Percentiles rank a stretch among this genome's conserved stretches.
phyloP scores from a whole-genome alignment of 148 eudicot genomes.

The Nepenthes gracilis region DNA sequence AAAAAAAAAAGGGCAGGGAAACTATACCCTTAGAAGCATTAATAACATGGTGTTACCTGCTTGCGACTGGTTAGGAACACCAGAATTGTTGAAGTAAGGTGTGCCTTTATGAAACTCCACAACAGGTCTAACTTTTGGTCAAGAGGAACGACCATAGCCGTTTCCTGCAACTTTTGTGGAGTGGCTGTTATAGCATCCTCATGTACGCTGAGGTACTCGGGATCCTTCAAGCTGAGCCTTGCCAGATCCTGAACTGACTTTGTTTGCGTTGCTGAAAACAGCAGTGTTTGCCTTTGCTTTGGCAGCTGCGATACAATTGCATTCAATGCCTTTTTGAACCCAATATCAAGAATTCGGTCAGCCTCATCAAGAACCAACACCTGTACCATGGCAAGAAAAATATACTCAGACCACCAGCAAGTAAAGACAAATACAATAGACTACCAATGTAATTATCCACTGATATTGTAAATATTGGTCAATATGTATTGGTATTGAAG shows the following conservation, averaged over 20 bases:
- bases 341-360: conserved; percentile 85
- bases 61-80: conserved; percentile 89
- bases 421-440: no score
- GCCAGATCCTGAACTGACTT: conserved; percentile 89
- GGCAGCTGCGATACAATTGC: conserved; percentile 87
- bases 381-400: conserved; percentile 19
- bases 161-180: conserved; percentile 60
- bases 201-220: conserved; percentile 89
- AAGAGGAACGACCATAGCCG: conserved; percentile 60
- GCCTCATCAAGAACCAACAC: conserved; percentile 92
- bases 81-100: conserved; percentile 68
- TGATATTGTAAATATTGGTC: no score
- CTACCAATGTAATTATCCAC: no score
- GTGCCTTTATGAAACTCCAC: conserved; percentile 86
- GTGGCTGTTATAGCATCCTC: conserved; percentile 75
- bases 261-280: conserved; percentile 92
- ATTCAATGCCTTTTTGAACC: conserved; percentile 63
- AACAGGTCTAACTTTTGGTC: conserved; percentile 77
- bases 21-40: not conserved
- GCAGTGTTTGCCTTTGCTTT: conserved; percentile 61
- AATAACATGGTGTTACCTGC: conserved; percentile 34
- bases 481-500: no score
- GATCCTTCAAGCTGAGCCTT: conserved; percentile 91
- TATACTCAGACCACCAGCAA: no score
- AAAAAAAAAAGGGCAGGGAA: not conserved